A percentile compares a stretch with the other conserved stretches of the same genome.
Evolutionary conservation across 208 protist genomes (phyloP).

Genomic region (Leishmania aethiopica): DNA sequence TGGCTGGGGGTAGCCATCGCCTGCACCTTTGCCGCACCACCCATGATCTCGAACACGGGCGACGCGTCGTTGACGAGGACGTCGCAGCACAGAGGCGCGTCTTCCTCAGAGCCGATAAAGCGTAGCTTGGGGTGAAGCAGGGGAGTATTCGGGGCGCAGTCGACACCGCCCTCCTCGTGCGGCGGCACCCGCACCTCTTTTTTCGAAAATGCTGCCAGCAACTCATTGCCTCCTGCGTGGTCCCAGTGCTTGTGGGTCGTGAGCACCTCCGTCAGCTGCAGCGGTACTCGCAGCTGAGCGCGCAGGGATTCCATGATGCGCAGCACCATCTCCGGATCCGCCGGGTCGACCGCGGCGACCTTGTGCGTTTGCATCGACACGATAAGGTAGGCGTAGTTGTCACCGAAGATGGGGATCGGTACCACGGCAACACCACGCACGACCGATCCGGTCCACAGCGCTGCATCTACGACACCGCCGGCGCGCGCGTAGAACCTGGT

Average conservation of each 20-base stretch:
- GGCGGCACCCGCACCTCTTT: neutral
- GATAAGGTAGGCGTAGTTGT: conserved; percentile 94
- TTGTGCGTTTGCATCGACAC: conserved; percentile 52
- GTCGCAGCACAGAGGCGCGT: conserved; percentile 64
- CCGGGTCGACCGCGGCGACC: conserved; percentile 79
- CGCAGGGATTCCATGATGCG: conserved; percentile 45
- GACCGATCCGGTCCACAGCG: conserved; percentile 8
- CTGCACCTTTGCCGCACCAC: conserved; percentile 45
- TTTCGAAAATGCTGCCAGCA: conserved; percentile 39
- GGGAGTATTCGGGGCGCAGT: conserved; percentile 14
- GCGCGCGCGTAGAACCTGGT: conserved; percentile 19
- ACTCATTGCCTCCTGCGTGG: conserved; percentile 92
- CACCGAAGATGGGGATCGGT: conserved; percentile 77
- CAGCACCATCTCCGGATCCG: conserved; percentile 63
- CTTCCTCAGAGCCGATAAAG: conserved; percentile 75
- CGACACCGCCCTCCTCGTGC: conserved; percentile 19
- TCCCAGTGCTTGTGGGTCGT: conserved; percentile 98
- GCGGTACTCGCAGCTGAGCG: conserved; percentile 31
- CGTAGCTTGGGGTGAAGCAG: conserved; percentile 36
- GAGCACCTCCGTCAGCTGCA: conserved; percentile 82
- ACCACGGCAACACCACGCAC: conserved; percentile 46
- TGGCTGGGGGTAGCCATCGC: conserved; percentile 79
- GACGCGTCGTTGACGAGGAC: conserved; percentile 45
- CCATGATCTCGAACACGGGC: conserved; percentile 57
- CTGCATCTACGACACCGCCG: conserved; percentile 22